Conservation (phyloP, 805 yeast species). For the Torulaspora quercuum region DNA sequence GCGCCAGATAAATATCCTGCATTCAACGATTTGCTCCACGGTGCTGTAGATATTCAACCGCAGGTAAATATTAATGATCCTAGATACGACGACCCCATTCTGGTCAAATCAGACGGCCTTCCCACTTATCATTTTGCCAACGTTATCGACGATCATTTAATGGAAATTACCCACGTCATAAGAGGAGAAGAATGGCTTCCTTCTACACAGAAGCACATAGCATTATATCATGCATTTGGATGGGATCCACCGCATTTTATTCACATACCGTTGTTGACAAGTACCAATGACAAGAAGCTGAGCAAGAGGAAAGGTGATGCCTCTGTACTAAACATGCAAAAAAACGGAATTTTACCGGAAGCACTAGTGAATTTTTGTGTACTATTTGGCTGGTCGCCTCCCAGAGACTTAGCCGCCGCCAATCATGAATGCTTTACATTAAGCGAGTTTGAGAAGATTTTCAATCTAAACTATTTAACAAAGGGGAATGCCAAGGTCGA, state of each 20-base stretch:
- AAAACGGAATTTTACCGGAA: constrained; percentile 73
- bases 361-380: constrained; percentile 85
- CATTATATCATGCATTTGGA: constrained; percentile 78
- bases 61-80: constrained; percentile 67
- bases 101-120: constrained; percentile 86
- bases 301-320: constrained; percentile 84
- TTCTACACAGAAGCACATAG: constrained; percentile 91
- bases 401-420: constrained; percentile 49
- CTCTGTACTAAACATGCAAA: constrained; percentile 57
- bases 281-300: constrained; percentile 66
- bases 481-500: constrained; percentile 94
- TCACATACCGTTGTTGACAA: constrained; percentile 88
- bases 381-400: constrained; percentile 93
- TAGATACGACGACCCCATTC: constrained; percentile 84
- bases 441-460: constrained; percentile 50
- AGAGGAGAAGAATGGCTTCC: constrained; percentile 98
- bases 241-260: constrained; percentile 79
- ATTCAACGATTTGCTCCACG: constrained; percentile 75
- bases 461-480: constrained; percentile 71
- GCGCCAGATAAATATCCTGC: constrained; percentile 69
- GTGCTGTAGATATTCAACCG: constrained; percentile 70
- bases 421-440: constrained; percentile 51
- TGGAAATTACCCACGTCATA: constrained; percentile 90
- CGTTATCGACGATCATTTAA: constrained; percentile 89
- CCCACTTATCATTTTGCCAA: constrained; percentile 98